A percentile compares a stretch with the other conserved stretches of the same genome.
Evolutionary conservation across 495 filamentous ascomycete genomes (phyloP).

Genomic region (Hypoxylon lenormandii): DNA sequence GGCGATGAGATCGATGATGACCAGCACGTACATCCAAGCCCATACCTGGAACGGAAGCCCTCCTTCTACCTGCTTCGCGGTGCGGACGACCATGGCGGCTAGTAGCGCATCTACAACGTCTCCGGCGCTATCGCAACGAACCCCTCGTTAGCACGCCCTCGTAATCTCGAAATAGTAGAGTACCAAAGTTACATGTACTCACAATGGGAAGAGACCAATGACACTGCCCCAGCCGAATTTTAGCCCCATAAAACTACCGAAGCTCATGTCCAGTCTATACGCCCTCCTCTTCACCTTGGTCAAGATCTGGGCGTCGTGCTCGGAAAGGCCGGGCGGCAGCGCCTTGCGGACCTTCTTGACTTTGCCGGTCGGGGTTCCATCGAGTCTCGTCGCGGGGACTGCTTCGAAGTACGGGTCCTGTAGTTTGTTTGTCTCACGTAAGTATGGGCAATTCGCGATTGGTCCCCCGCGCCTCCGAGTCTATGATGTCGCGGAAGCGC

Average conservation of each 20-base stretch:
- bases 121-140: slow-evolving; percentile 67
- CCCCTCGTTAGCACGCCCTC: slow-evolving; percentile 19
- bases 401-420: slow-evolving; percentile 80
- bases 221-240: slow-evolving; percentile 85
- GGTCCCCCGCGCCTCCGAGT: not conserved
- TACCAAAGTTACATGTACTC: slow-evolving; percentile 58
- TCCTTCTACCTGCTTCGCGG: slow-evolving; percentile 75
- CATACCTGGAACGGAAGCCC: slow-evolving; percentile 69
- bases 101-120: slow-evolving; percentile 78
- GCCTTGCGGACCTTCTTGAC: slow-evolving; percentile 76
- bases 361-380: slow-evolving; percentile 64
- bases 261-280: slow-evolving; percentile 81
- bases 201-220: slow-evolving; percentile 83
- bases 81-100: slow-evolving; percentile 75
- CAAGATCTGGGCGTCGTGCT: slow-evolving; percentile 82
- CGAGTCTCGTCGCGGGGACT: slow-evolving; percentile 75
- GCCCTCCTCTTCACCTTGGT: slow-evolving; percentile 82
- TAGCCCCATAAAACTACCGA: slow-evolving; percentile 79
- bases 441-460: slow-evolving; percentile 10
- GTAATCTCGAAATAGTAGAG: not conserved
- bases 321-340: slow-evolving; percentile 76
- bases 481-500: not conserved
- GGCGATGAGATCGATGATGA: slow-evolving; percentile 80
- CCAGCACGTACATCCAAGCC: slow-evolving; percentile 79
- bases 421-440: slow-evolving; percentile 28